phyloP scores from a whole-genome alignment of 176 grass and related monocot genomes.

The Hordeum marinum region DNA sequence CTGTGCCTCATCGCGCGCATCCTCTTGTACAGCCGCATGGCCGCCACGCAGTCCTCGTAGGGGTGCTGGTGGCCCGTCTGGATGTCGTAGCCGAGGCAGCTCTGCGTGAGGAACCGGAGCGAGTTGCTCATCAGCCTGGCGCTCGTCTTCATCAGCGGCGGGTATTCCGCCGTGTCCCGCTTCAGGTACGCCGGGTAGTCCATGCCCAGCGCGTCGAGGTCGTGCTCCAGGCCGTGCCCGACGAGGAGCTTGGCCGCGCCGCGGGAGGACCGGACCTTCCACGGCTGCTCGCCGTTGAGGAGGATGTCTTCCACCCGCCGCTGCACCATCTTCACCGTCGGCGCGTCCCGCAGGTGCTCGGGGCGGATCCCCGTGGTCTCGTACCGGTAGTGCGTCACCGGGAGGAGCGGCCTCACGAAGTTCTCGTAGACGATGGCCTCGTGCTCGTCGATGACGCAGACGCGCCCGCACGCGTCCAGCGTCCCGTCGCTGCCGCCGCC shows the following conservation, averaged over 20 bases:
- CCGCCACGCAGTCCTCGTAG: conserved; percentile 64
- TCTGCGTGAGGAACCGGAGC: conserved; percentile 62
- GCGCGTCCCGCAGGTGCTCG: conserved; percentile 46
- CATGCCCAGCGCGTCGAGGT: conserved; percentile 56
- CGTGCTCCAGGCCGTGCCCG: conserved; percentile 69
- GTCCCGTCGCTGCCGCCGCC: conserved; percentile 69
- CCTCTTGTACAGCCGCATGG: conserved; percentile 54
- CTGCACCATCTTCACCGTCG: conserved; percentile 43
- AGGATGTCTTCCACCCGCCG: conserved; percentile 47
- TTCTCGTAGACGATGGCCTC: conserved; percentile 45
- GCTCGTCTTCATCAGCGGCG: conserved; percentile 94
- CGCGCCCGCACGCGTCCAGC: conserved; percentile 62
- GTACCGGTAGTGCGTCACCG: conserved; percentile 71
- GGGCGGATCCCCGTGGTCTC: conserved; percentile 69
- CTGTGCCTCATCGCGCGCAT: conserved; percentile 38
- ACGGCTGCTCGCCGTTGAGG: conserved; percentile 51
- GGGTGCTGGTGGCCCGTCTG: conserved; percentile 45
- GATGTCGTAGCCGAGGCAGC: conserved; percentile 55
- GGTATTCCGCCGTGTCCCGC: conserved; percentile 76
- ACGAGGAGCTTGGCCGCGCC: conserved; percentile 41
- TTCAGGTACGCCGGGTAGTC: conserved; percentile 59
- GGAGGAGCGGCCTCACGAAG: conserved; percentile 60
- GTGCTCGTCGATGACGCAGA: conserved; percentile 68
- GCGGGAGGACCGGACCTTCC: conserved; percentile 41
- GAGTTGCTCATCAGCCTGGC: conserved; percentile 81